A percentile compares a stretch with the other conserved stretches of the same genome.
phyloP scores from a whole-genome alignment of 768 basidiomycete genomes.

The Panellus pusillus region DNA sequence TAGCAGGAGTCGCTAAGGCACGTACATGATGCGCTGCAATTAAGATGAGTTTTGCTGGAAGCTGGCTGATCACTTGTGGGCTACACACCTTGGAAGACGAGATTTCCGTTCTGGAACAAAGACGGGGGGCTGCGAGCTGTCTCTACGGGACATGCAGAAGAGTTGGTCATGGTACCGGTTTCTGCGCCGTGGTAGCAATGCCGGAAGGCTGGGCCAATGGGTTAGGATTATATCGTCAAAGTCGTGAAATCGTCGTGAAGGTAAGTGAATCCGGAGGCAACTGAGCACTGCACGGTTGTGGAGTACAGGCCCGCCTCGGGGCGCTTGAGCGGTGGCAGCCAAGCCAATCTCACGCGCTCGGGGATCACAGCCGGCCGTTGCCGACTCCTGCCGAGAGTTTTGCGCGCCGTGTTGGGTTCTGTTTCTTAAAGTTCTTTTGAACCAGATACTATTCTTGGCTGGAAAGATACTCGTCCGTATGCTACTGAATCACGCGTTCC shows the following conservation, averaged over 20 bases:
- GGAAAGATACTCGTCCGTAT: background rate
- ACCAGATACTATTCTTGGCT: too few relatives aligned
- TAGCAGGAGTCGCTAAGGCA: background rate
- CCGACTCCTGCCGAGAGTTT: too few relatives aligned
- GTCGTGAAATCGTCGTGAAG: slow-evolving; percentile 7
- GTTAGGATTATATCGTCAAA: background rate
- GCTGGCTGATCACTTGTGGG: background rate
- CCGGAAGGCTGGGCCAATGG: background rate
- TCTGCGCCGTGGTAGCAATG: background rate
- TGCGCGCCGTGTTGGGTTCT: too few relatives aligned
- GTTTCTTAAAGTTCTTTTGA: too few relatives aligned
- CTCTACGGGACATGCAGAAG: slow-evolving; percentile 37
- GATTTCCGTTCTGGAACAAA: slow-evolving; percentile 59
- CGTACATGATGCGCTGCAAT: slow-evolving; percentile 57
- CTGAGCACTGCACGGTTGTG: too few relatives aligned
- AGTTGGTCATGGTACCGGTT: slow-evolving; percentile 5
- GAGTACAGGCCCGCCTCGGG: too few relatives aligned
- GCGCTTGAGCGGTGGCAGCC: too few relatives aligned
- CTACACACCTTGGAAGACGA: slow-evolving; percentile 58
- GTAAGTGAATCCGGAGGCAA: too few relatives aligned
- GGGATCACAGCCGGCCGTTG: too few relatives aligned
- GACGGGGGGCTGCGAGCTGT: slow-evolving; percentile 50
- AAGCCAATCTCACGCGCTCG: too few relatives aligned
- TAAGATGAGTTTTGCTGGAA: background rate
- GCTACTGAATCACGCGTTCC: slow-evolving; percentile 1